A percentile compares a stretch with the other conserved stretches of the same genome.
phyloP scores from a whole-genome alignment of 176 grass and related monocot species.

The Neostapfia colusana region DNA sequence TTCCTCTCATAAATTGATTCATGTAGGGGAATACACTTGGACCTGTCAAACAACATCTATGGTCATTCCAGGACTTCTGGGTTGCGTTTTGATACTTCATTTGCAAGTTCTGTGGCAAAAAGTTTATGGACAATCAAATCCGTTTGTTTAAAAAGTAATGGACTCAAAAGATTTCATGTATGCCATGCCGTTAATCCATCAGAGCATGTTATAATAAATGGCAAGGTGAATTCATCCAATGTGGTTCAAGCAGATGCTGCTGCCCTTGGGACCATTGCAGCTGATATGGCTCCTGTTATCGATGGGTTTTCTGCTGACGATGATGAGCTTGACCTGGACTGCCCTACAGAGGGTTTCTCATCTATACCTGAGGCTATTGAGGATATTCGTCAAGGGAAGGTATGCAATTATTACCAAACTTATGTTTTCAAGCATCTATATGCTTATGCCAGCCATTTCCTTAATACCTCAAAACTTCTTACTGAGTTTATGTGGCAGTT shows the following conservation, averaged over 20 bases:
- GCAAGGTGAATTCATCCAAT: conserved; percentile 28
- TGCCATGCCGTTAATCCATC: conserved; percentile 32
- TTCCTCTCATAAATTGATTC: conserved; percentile 14
- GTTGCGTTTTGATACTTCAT: conserved; percentile 16
- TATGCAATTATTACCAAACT: conserved; percentile 30
- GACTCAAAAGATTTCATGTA: conserved; percentile 30
- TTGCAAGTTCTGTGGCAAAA: conserved; percentile 18
- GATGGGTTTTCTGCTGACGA: conserved; percentile 58
- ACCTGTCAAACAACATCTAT: conserved; percentile 22
- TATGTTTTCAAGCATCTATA: conserved; percentile 13
- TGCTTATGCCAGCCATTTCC: not conserved
- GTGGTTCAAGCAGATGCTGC: conserved; percentile 47
- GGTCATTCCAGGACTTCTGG: conserved; percentile 30
- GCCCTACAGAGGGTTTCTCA: conserved; percentile 76
- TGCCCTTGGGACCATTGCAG: conserved; percentile 58
- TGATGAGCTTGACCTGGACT: conserved; percentile 78
- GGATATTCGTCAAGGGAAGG: conserved; percentile 84
- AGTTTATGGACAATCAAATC: conserved; percentile 26
- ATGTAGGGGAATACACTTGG: conserved; percentile 34
- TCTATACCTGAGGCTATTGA: conserved; percentile 90
- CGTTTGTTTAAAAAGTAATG: conserved; percentile 26
- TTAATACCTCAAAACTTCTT: conserved; percentile 3
- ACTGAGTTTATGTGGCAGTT: conserved; percentile 52
- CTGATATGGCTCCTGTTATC: conserved; percentile 59
- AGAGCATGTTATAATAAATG: conserved; percentile 38